Conservation (phyloP, 441 rosid species). For the Pelargonium australe region DNA sequence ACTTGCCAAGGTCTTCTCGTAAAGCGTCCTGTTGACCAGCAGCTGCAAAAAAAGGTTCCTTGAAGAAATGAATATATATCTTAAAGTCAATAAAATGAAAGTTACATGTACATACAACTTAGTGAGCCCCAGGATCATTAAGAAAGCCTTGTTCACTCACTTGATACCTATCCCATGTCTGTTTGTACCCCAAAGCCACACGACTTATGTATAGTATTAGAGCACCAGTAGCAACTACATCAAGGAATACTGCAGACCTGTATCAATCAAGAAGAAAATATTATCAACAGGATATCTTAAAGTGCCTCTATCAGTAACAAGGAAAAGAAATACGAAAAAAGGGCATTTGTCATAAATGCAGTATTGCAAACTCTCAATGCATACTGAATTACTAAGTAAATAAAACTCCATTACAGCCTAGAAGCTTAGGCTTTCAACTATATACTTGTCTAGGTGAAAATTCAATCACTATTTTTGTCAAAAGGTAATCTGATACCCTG, state of each 20-base stretch:
- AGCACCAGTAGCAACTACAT: slow-evolving; percentile 72
- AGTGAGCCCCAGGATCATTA: background rate
- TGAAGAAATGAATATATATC: slow-evolving; percentile 20
- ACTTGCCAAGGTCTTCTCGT: slow-evolving; percentile 94
- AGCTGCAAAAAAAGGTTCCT: slow-evolving; percentile 42
- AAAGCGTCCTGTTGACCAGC: slow-evolving; percentile 84
- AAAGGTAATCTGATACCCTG: too few species aligned
- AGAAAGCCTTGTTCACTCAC: slow-evolving; percentile 34
- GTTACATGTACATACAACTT: background rate
- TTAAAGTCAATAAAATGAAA: background rate
- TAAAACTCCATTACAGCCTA: background rate
- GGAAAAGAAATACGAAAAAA: background rate
- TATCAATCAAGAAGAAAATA: slow-evolving; percentile 12
- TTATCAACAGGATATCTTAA: background rate
- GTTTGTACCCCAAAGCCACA: slow-evolving; percentile 90
- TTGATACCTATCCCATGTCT: slow-evolving; percentile 96
- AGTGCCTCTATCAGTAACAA: background rate
- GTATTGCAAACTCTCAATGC: background rate
- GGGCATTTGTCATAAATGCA: background rate
- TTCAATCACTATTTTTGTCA: too few species aligned
- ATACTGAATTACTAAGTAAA: background rate
- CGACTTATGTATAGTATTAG: slow-evolving; percentile 74
- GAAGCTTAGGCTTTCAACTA: too few species aligned
- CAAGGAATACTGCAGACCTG: slow-evolving; percentile 88
- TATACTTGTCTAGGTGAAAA: too few species aligned